Evolutionary conservation across 495 filamentous ascomycete species (phyloP).

Genomic region (Penicillium antarcticum): DNA sequence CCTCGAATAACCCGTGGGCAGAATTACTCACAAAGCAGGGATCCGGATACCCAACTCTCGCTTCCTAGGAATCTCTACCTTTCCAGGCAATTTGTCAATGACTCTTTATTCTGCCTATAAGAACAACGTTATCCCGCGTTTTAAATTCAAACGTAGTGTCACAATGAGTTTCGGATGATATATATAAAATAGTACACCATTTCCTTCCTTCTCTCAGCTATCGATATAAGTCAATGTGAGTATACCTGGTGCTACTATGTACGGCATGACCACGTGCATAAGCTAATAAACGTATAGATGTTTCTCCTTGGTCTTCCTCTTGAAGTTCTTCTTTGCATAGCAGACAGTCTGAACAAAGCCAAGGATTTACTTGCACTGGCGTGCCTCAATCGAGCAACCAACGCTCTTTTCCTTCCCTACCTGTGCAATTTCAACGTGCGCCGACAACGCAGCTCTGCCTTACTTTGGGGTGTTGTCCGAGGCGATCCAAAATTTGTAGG

Average conservation of each 20-base stretch:
- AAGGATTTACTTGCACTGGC: neutral
- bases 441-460: constrained; percentile 1
- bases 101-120: neutral
- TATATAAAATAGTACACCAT: neutral
- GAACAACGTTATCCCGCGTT: neutral
- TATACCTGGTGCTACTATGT: neutral
- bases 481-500: neutral
- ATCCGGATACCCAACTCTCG: no score
- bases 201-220: neutral
- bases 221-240: neutral
- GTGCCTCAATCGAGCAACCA: neutral
- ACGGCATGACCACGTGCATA: neutral
- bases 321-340: constrained; percentile 1
- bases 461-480: neutral
- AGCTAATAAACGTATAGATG: constrained; percentile 1
- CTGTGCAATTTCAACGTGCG: constrained; percentile 1
- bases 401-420: neutral
- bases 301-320: neutral
- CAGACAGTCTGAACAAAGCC: neutral
- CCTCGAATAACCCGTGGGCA: no score
- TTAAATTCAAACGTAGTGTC: neutral
- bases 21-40: no score
- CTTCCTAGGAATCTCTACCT: no score
- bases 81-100: no score
- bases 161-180: neutral